Percentiles rank a stretch among this genome's conserved stretches.
These are phyloP conservation scores for Candida endomychidarum DNA, from an alignment of 805 yeast genomes.

Conservation along the genomic window DNA sequence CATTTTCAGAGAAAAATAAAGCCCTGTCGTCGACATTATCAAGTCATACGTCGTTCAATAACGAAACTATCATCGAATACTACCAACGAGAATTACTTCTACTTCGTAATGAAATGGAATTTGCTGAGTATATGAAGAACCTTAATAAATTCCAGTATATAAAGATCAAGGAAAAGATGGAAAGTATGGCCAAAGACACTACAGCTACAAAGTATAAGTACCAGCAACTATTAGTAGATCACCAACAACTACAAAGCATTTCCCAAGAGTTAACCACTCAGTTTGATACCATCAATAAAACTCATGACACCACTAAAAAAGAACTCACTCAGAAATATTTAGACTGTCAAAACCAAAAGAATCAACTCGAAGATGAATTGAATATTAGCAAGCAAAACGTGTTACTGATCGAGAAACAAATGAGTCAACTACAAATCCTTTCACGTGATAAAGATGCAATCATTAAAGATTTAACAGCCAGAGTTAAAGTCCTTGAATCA, in stretches of 20 bases:
- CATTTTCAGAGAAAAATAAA: background rate
- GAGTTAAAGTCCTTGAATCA: conserved; percentile 15
- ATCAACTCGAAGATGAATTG: conserved; percentile 1
- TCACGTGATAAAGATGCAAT: conserved; percentile 26
- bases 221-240: conserved; percentile 2
- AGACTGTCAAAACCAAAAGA: background rate
- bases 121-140: conserved; percentile 52
- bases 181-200: conserved; percentile 12
- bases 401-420: conserved; percentile 3
- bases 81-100: conserved; percentile 60
- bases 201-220: conserved; percentile 3
- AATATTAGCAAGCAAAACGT: background rate
- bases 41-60: background rate
- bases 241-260: background rate
- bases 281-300: conserved; percentile 5
- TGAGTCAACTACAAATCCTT: conserved; percentile 14
- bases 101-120: conserved; percentile 59
- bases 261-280: conserved; percentile 13
- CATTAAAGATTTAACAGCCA: conserved; percentile 19
- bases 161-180: conserved; percentile 13
- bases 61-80: conserved; percentile 36
- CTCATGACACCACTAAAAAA: conserved; percentile 12
- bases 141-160: conserved; percentile 20
- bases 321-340: conserved; percentile 12
- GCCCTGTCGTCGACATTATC: background rate